phyloP scores from a whole-genome alignment of 2,329 filamentous ascomycete genomes.

The Ophiostoma sp. region DNA sequence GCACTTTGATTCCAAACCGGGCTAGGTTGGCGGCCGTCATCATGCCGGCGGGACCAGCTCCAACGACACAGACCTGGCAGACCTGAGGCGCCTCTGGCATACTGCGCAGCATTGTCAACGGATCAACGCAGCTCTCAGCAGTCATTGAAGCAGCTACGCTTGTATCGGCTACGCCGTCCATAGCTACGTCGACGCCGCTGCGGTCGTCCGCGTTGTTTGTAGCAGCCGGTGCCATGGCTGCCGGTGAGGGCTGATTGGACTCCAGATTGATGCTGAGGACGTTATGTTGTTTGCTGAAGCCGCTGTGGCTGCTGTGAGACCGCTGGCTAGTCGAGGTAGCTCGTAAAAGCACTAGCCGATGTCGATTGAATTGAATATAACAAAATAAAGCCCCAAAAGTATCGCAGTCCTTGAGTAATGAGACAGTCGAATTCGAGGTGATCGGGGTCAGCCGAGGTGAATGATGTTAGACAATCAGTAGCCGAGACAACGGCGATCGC shows the following conservation, averaged over 20 bases:
- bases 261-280: constrained; percentile 15
- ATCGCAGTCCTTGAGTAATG: neutral
- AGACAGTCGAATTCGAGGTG: neutral
- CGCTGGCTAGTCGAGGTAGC: neutral
- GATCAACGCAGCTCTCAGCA: constrained; percentile 38
- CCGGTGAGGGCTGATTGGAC: neutral
- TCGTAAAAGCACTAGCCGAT: neutral
- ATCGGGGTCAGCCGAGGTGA: neutral
- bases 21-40: constrained; percentile 45
- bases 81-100: constrained; percentile 28
- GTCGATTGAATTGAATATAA: neutral
- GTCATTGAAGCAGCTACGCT: constrained; percentile 33
- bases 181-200: constrained; percentile 29
- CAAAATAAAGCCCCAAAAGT: neutral
- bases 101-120: constrained; percentile 46
- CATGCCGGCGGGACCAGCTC: constrained; percentile 52
- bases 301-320: neutral
- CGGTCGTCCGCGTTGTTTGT: constrained; percentile 9
- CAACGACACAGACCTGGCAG: constrained; percentile 44
- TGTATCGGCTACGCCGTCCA: constrained; percentile 32
- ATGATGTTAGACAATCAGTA: neutral
- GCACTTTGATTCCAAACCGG: constrained; percentile 48
- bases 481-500: neutral
- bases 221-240: constrained; percentile 36
- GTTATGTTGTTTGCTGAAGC: neutral